Evolutionary conservation across 1,284 basidiomycete genomes (phyloP), one percentile per base, ranked within the genome.

Genomic region (Porodaedalea pini): DNA sequence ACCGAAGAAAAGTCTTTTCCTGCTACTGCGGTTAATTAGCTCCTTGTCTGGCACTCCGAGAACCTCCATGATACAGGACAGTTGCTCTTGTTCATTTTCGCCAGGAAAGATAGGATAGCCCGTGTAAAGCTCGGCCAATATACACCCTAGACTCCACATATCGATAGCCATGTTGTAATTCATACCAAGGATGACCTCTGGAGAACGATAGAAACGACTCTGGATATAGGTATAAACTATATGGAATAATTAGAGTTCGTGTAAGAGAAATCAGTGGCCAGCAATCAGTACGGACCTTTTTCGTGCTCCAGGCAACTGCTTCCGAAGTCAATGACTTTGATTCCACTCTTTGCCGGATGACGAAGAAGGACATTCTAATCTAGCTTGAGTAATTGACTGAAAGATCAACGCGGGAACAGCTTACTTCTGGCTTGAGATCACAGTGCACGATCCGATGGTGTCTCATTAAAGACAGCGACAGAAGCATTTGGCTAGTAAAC

Each of bases 11-110:
- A 98, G 77, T 67, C 96, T 92, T 71, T 93, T 92, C 58, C 97
- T 84, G 27, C 93, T 93, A 67, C 94, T 96, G 59, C 89, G 87
- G 68, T 98, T 96, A 64, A 99, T 78, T 64, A 98, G 86, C 63
- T 98, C 92, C 70, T 92, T 91, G 64, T 99, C 97, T 0, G 97
- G 97, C 32, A 94, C 77, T 11, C 97, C 97, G 41, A 99, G 83
- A 5, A 99, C 90, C 71, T 99, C 97, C 96, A 99, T 99, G 73
- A 99, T 99, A 71, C 97, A 99, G 4, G 95, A 92, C 60, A 99
- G 75, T 68, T 99, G 97, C 70, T 99, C 96, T 73, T 98, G 94
- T 73, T 99, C 97, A 69, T 97, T 97, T 74, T 98, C 96, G n/a
- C 96, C 96, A 0, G 96, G 96, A 75, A 99, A 99, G 67, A 99